Conservation (phyloP, 495 filamentous ascomycete genomes). For the Aspergillus bertholletiae region DNA sequence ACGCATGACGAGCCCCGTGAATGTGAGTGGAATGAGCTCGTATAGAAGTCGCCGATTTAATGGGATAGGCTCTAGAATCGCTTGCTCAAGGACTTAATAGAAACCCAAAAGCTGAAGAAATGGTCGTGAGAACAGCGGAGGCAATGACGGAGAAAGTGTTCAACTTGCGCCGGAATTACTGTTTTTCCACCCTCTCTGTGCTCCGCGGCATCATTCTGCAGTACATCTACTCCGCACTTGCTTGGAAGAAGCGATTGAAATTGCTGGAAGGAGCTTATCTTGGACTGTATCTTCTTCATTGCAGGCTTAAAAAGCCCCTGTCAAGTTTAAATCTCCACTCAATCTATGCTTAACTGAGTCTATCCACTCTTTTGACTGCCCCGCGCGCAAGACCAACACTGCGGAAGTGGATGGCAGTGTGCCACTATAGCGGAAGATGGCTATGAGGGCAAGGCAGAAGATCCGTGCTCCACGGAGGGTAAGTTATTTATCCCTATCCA, state of each 20-base stretch:
- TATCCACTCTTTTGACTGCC: constrained; percentile 8
- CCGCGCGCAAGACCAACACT: constrained; percentile 9
- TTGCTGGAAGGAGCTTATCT: background rate
- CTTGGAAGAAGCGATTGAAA: background rate
- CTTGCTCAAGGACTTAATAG: background rate
- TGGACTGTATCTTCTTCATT: background rate
- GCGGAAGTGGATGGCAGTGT: constrained; percentile 10
- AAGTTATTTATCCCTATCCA: constrained; percentile 26
- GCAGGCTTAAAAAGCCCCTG: background rate
- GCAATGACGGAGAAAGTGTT: constrained; percentile 4
- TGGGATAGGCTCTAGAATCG: background rate
- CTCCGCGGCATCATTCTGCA: constrained; percentile 16
- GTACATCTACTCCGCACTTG: background rate
- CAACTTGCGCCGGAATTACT: constrained; percentile 21
- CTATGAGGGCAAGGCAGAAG: constrained; percentile 62
- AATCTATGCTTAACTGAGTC: background rate
- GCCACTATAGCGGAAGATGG: constrained; percentile 42
- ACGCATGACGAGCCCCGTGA: constrained; percentile 7
- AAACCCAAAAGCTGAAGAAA: too few species aligned
- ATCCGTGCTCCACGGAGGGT: constrained; percentile 73
- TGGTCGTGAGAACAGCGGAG: background rate
- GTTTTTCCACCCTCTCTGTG: constrained; percentile 16
- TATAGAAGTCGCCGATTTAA: background rate
- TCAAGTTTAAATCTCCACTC: background rate
- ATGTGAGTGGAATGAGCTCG: background rate